Base-by-base conservation (phyloP, 495 filamentous ascomycete species). In the Aspergillus heteromorphus region DNA sequence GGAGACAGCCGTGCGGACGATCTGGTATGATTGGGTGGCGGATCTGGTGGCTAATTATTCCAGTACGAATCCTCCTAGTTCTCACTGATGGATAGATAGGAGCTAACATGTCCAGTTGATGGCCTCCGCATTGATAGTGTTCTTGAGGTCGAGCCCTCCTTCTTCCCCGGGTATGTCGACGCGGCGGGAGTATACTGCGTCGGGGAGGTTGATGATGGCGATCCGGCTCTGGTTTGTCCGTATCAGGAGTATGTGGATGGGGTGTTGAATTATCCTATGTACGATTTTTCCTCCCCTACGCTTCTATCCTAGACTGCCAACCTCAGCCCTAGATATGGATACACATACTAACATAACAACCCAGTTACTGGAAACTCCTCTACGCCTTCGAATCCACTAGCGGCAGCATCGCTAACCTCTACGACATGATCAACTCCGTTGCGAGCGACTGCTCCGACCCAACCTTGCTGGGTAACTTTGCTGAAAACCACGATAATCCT, bases 401-500 rank as follows among this genome's bases (percentile, higher is more conserved):
- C 14, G 83, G 82, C 41, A 82, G 70, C 55, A 84, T 87, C 42
- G 72, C 73, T 55, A 74, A 68, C 25, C 78, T 90, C 0, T 83
- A 81, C 52, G 71, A 80, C 56, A 82, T 80, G 67, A 75, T 84
- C 60, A 75, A 79, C 59, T 70, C 70, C 1, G 71, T 89, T 29
- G 80, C 81, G 30, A 67, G 59, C 7, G 61, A 51, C 47, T 88
- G 85, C 64, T 55, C 65, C 13, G 87, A 90, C 56, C 73, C 79
- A 1, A 85, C 80, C 6, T 70, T 89, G 0, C 76, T 89, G 4
- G 87, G 88, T 29, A 84, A 76, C 5, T 95, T 95, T 68, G 54
- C 84, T 10, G 89, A 92, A 59, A 95, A 95, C 62, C 89, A 95
- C 60, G 89, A 95, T 65, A 78, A 83, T 17, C 70, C 79, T 2